A percentile compares a stretch with the other conserved stretches of the same genome.
Evolutionary conservation across 371 early-diverging fungal genomes (phyloP).

Genomic region (Fennellomyces sp.): DNA sequence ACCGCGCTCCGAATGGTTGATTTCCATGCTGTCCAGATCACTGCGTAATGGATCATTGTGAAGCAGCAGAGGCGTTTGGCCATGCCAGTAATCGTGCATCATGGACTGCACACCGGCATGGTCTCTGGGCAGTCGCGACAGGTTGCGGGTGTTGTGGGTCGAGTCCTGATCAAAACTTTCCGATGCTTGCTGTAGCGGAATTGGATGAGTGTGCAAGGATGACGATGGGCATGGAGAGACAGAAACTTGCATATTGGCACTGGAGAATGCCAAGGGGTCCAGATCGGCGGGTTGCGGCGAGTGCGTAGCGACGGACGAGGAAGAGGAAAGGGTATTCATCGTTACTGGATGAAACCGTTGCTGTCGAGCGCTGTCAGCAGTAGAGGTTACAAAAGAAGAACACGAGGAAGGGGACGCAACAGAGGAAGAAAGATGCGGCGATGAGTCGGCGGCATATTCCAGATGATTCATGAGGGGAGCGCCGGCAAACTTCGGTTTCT

Average conservation of each 20-base stretch:
- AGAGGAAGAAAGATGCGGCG: neutral
- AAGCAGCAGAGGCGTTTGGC: slow-evolving; percentile 8
- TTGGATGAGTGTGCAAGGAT: neutral
- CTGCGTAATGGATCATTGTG: neutral
- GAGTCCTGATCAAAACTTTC: slow-evolving; percentile 7
- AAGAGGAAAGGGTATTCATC: slow-evolving; percentile 5
- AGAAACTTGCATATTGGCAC: neutral
- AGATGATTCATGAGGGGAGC: neutral
- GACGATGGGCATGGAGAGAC: slow-evolving; percentile 4
- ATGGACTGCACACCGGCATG: neutral
- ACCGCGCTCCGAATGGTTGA: slow-evolving; percentile 36
- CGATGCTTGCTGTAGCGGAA: neutral
- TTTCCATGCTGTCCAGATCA: slow-evolving; percentile 9
- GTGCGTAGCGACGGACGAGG: slow-evolving; percentile 4
- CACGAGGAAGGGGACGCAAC: slow-evolving; percentile 1
- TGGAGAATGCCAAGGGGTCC: neutral
- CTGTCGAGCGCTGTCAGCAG: neutral
- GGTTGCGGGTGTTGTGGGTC: neutral
- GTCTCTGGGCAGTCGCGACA: neutral
- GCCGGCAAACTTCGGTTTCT: neutral
- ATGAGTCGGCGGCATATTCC: neutral
- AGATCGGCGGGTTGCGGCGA: slow-evolving; percentile 2
- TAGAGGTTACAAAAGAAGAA: slow-evolving; percentile 1
- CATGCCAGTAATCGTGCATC: slow-evolving; percentile 20
- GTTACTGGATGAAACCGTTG: neutral